A percentile compares a stretch with the other conserved stretches of the same genome.
Evolutionary conservation across 2,329 filamentous ascomycete species (phyloP).

Genomic region (Rhinocladiella mackenziei): DNA sequence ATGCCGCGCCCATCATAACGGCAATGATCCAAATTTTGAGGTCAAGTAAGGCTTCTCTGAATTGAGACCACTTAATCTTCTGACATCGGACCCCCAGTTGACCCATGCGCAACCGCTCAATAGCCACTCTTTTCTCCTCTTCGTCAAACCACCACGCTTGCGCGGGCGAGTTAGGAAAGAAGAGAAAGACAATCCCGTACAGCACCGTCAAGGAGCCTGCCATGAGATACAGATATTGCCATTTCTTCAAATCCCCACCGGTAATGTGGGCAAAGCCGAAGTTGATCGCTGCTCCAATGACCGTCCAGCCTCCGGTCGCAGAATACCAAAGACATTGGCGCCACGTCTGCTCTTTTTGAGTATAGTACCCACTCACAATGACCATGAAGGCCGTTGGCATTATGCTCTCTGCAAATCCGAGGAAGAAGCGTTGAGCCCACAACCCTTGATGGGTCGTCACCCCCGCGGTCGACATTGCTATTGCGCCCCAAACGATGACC

Average conservation of each 20-base stretch:
- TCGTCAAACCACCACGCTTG: conserved; percentile 65
- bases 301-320: conserved; percentile 53
- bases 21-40: conserved; percentile 61
- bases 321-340: conserved; percentile 67
- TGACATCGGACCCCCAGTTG: conserved; percentile 62
- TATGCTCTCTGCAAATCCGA: conserved; percentile 58
- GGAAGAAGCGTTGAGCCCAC: conserved; percentile 63
- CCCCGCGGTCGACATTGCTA: conserved; percentile 66
- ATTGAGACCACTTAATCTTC: conserved; percentile 56
- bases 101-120: conserved; percentile 58
- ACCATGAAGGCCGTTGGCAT: conserved; percentile 66
- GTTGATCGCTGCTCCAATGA: conserved; percentile 61
- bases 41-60: conserved; percentile 57
- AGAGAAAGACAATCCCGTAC: conserved; percentile 63
- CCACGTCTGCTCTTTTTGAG: conserved; percentile 60
- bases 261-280: conserved; percentile 64
- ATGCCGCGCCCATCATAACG: conserved; percentile 63
- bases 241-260: conserved; percentile 52
- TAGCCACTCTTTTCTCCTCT: conserved; percentile 60
- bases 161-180: conserved; percentile 61
- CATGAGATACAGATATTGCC: conserved; percentile 69
- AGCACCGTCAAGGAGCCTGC: conserved; percentile 61
- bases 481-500: conserved; percentile 62
- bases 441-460: conserved; percentile 62
- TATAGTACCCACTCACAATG: conserved; percentile 60